Evolutionary conservation across 768 basidiomycete species (phyloP), one percentile per base, ranked within the genome.

Genomic region (Mycena filopes): DNA sequence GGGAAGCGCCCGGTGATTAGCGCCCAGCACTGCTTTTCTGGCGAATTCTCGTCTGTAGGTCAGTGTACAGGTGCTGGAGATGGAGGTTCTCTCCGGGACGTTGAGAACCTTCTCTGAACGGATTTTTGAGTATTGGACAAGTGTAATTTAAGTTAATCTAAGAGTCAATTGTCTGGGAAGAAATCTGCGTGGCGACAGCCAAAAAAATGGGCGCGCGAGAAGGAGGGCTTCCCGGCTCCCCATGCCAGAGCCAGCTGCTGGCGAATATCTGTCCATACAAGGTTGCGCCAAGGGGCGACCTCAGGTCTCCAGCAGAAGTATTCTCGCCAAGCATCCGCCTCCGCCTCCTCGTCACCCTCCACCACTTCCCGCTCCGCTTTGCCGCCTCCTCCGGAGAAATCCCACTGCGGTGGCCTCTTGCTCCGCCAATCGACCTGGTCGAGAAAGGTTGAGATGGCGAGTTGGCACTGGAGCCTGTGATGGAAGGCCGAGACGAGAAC

Each of bases 211-310:
- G 31, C 20, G 20, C 20, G 7, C 20, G 50, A 51, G 28, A 51
- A 51, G n/a, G 20, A n/a, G 28, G 50, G 50, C n/a, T 15, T 49
- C 26, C 28, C 31, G 11, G 50, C 50, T 36, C 50, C 50, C 50
- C 50, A 51, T 8, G 50, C 50, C 7, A 51, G 50, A 21, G 50
- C 31, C 31, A 51, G 4, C 21, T 51, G 50, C 33, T 51, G 50
- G 4, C 50, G 50, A n/a, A 51, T 51, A n/a, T 51, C 50, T 10
- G 50, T 51, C 50, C 50, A 51, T 8, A 33, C 11, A n/a, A 51
- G 23, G 10, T 20, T 29, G 31, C 33, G 50, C 50, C 50, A 51
- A n/a, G 31, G 31, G n/a, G 50, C 36, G n/a, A 23, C 50, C 23
- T 33, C 16, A 38, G 50, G 31, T 21, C 25, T 21, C 50, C 50